Evolutionary conservation across 768 basidiomycete genomes (phyloP), one percentile per base, ranked within the genome.

Genomic region (Paxillus rubicundulus): DNA sequence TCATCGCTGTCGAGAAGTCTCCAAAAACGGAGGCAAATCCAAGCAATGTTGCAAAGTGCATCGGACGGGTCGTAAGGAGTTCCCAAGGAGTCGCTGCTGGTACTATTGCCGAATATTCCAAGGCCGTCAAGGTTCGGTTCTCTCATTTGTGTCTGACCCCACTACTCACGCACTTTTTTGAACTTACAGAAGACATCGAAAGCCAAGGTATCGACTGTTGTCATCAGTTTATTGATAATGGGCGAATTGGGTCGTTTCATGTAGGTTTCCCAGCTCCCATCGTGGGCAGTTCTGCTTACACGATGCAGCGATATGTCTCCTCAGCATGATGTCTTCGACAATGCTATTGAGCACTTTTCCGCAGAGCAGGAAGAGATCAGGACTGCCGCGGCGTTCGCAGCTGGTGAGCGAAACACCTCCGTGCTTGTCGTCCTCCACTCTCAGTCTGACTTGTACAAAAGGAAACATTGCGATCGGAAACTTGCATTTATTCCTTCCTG

Each of bases 381-480:
- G 41, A 82, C 89, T 32, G 92, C 95, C 33, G 95, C 96, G 33
- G 92, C 97, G 0, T 98, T 98, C 61, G 92, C 97, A 46, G 90
- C 90, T 32, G 92, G 92, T 86, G 61, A 53, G 79, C 63, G 18
- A 28, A 45, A 16, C 4, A 14, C 40, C 8, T 36, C 39, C 46
- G 17, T 34, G 24, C 24, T 10, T 6, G 24, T 14, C 17, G 30
- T 27, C 32, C 27, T 44, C n/a, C 9, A 27, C 12, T 38, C 24
- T 16, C 30, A 33, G 9, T 13, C 45, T 55, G 17, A 56, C 20
- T 21, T 45, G 21, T 42, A 8, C 21, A 30, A n/a, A 53, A 89
- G 94, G 95, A 34, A 98, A 98, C 66, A 90, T 99, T 45, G 91
- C 95, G 12, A 95, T 98, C 37, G 97, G 97, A 5, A 96, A 92